Base-by-base conservation (phyloP, 129 eudicot species). In the Tagetes patula region DNA sequence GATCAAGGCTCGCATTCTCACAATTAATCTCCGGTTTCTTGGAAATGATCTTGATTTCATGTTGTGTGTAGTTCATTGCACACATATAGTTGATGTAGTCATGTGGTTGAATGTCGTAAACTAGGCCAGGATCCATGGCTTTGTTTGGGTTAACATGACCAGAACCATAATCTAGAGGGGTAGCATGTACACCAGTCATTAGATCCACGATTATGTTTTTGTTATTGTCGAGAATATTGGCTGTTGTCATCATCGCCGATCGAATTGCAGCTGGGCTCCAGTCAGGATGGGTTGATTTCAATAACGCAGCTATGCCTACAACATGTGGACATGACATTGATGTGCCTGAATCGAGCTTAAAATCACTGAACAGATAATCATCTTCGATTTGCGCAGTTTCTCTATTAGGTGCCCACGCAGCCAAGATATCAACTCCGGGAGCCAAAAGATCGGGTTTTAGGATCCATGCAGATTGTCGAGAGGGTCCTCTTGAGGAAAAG, bases 181-280 rank as follows among this genome's bases (percentile, higher is more conserved):
- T 80, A 12, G 61, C 82, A 10, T 56, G 72, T 5, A 4, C 69
- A 6, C 74, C 74, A 1, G 52, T 38, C 1, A 70, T 80, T 74
- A 77, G 68, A 49, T 76, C 77, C n/a, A 72, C 62, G 74, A 80
- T 84, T 49, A 31, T 32, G 56, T 67, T 73, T 2, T 69, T 27
- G 7, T 60, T 72, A 3, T 84, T 79, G 9, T 79, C 81, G 2
- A 75, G 67, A 71, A 59, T 54, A 49, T 71, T 46, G 3, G 84
- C 82, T 3, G 84, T 80, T 12, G 87, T 79, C 87, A 84, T 84
- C 84, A 84, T 84, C 0, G 84, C 84, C 10, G 87, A 84, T 33
- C 82, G 84, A 13, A 84, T 76, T 4, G 82, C 87, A 9, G 84
- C 82, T 1, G 84, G 80, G 30, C 80, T 84, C 87, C 87, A 75